A percentile compares a stretch with the other conserved stretches of the same genome.
Conservation (phyloP, 2,329 filamentous ascomycete species). For the Ceratocystis ficicola region DNA sequence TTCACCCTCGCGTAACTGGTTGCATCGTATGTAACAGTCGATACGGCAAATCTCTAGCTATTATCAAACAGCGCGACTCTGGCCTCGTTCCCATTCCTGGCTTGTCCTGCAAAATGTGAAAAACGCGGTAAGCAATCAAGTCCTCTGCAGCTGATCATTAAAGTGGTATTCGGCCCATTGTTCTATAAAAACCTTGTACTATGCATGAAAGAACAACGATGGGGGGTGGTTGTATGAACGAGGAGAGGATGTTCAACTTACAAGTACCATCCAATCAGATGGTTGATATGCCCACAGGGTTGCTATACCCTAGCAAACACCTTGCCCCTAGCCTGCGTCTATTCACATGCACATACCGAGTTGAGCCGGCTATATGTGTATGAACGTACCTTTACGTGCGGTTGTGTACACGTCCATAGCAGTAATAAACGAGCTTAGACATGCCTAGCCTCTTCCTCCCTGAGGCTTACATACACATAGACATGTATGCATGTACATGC, state of each 20-base stretch:
- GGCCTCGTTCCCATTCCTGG: neutral
- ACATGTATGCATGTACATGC: neutral
- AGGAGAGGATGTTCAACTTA: neutral
- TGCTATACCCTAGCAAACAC: neutral
- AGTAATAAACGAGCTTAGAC: conserved; percentile 1
- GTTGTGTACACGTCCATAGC: neutral
- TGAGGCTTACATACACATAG: neutral
- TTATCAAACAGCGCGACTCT: neutral
- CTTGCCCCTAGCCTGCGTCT: neutral
- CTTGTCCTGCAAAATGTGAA: neutral
- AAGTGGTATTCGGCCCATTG: neutral
- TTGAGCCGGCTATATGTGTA: neutral
- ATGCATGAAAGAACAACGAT: neutral
- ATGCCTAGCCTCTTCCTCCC: neutral
- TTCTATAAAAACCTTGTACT: neutral
- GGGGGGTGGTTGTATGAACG: neutral
- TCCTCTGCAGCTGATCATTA: neutral
- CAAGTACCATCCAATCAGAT: neutral
- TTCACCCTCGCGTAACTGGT: neutral
- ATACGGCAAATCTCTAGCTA: neutral
- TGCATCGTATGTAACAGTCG: neutral
- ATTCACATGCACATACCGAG: neutral
- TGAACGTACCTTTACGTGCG: neutral
- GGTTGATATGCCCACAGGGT: neutral
- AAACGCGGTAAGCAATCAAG: neutral